phyloP scores from a whole-genome alignment of 2,329 filamentous ascomycete genomes.

The Gremmenia infestans region DNA sequence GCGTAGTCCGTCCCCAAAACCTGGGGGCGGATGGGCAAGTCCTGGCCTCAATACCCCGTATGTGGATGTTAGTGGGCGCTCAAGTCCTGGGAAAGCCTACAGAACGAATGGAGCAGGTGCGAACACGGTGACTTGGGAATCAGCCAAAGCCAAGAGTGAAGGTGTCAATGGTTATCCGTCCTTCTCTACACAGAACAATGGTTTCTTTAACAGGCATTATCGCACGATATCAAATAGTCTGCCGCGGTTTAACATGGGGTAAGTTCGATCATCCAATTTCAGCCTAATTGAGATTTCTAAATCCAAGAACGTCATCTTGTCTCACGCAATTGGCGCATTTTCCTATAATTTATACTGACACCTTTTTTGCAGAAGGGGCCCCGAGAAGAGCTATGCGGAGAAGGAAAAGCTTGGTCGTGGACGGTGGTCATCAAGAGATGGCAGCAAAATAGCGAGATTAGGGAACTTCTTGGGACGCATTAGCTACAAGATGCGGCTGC shows the following conservation, averaged over 20 bases:
- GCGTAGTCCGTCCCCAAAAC: slow-evolving; percentile 79
- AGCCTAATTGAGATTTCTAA: slow-evolving; percentile 36
- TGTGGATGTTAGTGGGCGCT: slow-evolving; percentile 54
- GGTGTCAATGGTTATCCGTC: slow-evolving; percentile 71
- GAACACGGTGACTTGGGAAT: slow-evolving; percentile 70
- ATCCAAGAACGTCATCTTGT: slow-evolving; percentile 39
- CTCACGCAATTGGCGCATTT: slow-evolving; percentile 16
- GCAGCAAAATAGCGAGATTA: slow-evolving; percentile 44
- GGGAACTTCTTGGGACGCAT: slow-evolving; percentile 45
- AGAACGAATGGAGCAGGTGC: slow-evolving; percentile 42
- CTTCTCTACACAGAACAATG: slow-evolving; percentile 75
- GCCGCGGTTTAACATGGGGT: slow-evolving; percentile 60
- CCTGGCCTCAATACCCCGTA: slow-evolving; percentile 67
- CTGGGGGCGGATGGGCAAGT: slow-evolving; percentile 83
- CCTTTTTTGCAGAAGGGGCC: not conserved
- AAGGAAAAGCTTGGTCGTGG: slow-evolving; percentile 71
- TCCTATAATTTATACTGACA: slow-evolving; percentile 22
- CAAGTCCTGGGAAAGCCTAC: slow-evolving; percentile 53
- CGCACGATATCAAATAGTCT: slow-evolving; percentile 74
- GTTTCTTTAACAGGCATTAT: slow-evolving; percentile 83
- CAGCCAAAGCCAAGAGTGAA: slow-evolving; percentile 70
- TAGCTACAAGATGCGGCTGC: slow-evolving; percentile 61
- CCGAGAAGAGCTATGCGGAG: slow-evolving; percentile 53
- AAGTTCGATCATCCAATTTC: not conserved
- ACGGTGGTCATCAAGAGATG: slow-evolving; percentile 45